Conservation (phyloP, 352 stramenopile species). For the Pythium oligandrum region DNA sequence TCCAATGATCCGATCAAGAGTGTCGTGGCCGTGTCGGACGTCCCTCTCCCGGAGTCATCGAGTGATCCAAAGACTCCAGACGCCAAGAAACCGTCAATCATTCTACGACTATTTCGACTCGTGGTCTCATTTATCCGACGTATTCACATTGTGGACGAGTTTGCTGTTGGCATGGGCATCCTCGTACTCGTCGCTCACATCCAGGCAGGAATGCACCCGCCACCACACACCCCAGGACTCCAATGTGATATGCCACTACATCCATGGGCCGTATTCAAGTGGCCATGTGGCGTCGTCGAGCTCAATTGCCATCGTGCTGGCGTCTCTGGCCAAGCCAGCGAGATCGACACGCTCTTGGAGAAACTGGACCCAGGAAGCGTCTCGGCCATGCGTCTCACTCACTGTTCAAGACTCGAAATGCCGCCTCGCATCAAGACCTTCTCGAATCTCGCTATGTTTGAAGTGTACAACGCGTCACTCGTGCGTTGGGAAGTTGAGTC, state of each 20-base stretch:
- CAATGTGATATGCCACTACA: conserved; percentile 6
- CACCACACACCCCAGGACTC: background rate
- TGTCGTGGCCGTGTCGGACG: background rate
- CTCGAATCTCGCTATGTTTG: conserved; percentile 4
- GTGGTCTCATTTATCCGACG: no score
- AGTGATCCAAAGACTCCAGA: no score
- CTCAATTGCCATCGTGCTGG: conserved; percentile 15
- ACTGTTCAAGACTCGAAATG: conserved; percentile 8
- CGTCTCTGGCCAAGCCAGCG: background rate
- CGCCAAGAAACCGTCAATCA: no score
- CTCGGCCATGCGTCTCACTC: conserved; percentile 8
- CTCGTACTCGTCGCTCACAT: no score
- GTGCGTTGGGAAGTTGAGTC: conserved; percentile 5
- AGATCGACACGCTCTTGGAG: conserved; percentile 1
- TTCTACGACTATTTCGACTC: no score
- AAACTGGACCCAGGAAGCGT: background rate
- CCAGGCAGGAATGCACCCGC: no score
- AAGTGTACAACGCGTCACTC: conserved; percentile 16
- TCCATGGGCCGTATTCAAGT: background rate
- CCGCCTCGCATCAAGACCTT: conserved; percentile 1
- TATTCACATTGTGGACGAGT: no score
- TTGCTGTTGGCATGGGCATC: no score
- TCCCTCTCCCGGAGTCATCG: background rate
- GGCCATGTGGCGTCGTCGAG: conserved; percentile 7
- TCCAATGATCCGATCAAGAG: background rate